Base-by-base conservation (phyloP, 2,329 filamentous ascomycete species). In the Aureobasidium sp. region DNA sequence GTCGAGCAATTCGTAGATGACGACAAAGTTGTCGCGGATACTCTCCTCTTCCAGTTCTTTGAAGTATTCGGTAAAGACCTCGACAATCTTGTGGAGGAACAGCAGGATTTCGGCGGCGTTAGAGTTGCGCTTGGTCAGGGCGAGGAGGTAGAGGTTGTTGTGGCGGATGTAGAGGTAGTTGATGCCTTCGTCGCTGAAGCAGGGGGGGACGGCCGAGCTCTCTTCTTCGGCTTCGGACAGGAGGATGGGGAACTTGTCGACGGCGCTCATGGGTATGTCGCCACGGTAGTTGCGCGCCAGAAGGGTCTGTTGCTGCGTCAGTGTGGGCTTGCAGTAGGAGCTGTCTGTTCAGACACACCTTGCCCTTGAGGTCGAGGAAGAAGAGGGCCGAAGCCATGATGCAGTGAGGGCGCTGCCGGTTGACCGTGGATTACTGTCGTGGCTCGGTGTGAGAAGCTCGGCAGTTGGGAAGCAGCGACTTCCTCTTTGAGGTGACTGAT, bases 91-190 rank as follows among this genome's bases (percentile, higher is more conserved):
- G 79, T 99, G 94, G 60, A 99, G 83, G 81, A 99, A 99, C 54
- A 99, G 86, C 49, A 99, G 85, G 68, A 99, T 96, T 77, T 99
- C 94, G 77, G 94, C 91, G 66, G 94, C 94, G 80, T 99, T 99
- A 69, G 91, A 96, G 78, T 99, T 99, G 74, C 93, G 89, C 82
- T 99, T 99, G 61, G 94, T 99, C 63, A 99, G 81, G 64, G 94
- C 94, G 69, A 99, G 89, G 66, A 99, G 88, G 77, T 96, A 99
- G 68, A 99, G 88, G 78, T 99, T 99, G 79, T 95, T 97, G 78
- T 99, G 94, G 71, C 93, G 87, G 76, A 99, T 99, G 78, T 99
- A 99, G 71, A 99, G 89, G 76, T 97, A 99, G 76, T 99, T 99
- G 79, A 99, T 96, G 74, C 94, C 94, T 78, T 99, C 94, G 74